Evolutionary conservation across 495 filamentous ascomycete species (phyloP), one percentile per base, ranked within the genome.

Genomic region (Lichenothelia convexa): DNA sequence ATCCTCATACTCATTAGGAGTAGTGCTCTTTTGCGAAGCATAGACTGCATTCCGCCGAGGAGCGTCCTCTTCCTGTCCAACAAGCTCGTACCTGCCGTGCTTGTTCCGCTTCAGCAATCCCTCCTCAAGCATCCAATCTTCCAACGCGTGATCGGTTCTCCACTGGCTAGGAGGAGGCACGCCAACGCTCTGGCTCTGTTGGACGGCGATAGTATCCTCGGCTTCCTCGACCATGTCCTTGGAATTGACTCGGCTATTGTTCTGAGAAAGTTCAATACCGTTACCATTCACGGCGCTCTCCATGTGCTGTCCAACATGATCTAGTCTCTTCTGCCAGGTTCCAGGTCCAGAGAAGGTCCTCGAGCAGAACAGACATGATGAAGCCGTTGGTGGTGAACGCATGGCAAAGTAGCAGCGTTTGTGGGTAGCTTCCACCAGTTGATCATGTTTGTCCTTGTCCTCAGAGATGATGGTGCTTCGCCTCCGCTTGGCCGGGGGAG

Each of bases 241-340:
- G n/a, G n/a, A n/a, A n/a, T n/a, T n/a, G n/a, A n/a, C n/a, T n/a
- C n/a, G n/a, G n/a, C n/a, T n/a, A n/a, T n/a, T n/a, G n/a, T n/a
- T n/a, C n/a, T n/a, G n/a, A n/a, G n/a, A n/a, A n/a, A n/a, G n/a
- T n/a, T n/a, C n/a, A n/a, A n/a, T 37, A 6, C 37, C 32, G 7
- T 37, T 37, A 1, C 30, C 47, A 40, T 59, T 55, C 27, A 42
- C 40, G 2, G 50, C 64, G 16, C 63, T 62, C 55, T 86, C 80
- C 36, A 83, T 65, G 47, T 91, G 85, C 32, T 74, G 71, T 0
- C 80, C 87, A 7, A 93, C 76, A 54, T 95, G 87, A 54, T 95
- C 87, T 73, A 93, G 82, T 16, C 84, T 64, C 31, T 72, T 63
- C 38, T 93, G 80, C 85, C 85, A 94, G 19, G 67, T 73, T 3